Evolutionary conservation across 331 rosid species (phyloP).

Genomic region (Malus hybrid): DNA sequence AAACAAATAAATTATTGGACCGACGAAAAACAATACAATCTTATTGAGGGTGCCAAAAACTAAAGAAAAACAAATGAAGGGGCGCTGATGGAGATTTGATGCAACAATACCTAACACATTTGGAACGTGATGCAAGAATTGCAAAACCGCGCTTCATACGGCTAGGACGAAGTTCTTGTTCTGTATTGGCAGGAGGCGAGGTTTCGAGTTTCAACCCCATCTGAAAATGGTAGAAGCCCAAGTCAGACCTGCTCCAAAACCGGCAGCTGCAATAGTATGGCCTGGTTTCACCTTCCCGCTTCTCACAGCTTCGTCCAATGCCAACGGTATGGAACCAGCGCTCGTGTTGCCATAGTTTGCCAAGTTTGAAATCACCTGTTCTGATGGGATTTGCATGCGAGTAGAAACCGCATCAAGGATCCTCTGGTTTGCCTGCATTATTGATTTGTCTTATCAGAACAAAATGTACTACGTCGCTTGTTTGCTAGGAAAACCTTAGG

Average conservation of each 20-base stretch:
- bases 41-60: slow-evolving; percentile 8
- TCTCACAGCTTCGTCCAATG: slow-evolving; percentile 67
- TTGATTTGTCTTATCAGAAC: background rate
- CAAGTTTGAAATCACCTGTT: slow-evolving; percentile 74
- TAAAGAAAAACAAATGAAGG: background rate
- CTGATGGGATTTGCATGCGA: slow-evolving; percentile 74
- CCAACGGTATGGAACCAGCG: too few species aligned
- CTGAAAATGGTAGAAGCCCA: slow-evolving; percentile 97
- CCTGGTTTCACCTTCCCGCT: slow-evolving; percentile 75
- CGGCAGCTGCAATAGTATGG: slow-evolving; percentile 86
- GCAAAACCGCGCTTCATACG: background rate
- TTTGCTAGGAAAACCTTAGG: background rate
- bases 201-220: slow-evolving; percentile 70
- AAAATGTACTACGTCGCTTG: background rate
- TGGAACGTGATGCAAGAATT: background rate
- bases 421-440: slow-evolving; percentile 93
- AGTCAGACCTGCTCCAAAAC: slow-evolving; percentile 95
- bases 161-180: background rate
- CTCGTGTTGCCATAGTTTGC: too few species aligned
- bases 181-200: background rate
- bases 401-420: slow-evolving; percentile 83
- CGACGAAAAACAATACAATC: background rate
- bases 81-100: background rate
- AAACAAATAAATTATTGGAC: background rate
- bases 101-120: background rate